Conservation (phyloP, 176 grass and related monocot genomes). For the Pontederia paniculata region DNA sequence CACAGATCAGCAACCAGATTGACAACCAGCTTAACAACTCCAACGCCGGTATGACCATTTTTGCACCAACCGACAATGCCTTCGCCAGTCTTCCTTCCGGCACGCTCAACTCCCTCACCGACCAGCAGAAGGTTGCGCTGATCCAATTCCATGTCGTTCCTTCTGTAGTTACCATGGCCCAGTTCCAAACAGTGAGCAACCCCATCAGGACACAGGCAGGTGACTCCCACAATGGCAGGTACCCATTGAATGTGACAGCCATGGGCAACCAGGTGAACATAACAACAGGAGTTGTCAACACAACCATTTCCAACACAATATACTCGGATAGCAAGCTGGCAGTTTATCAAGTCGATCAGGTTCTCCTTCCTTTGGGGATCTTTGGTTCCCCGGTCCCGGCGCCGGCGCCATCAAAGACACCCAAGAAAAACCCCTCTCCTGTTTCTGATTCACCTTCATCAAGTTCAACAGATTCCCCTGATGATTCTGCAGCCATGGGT, state of each 20-base stretch:
- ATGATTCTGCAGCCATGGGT: conserved; percentile 27
- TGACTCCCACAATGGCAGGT: conserved; percentile 39
- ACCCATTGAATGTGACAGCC: conserved; percentile 68
- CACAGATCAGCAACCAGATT: conserved; percentile 61
- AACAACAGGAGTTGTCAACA: conserved; percentile 72
- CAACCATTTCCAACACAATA: conserved; percentile 55
- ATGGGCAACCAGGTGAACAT: conserved; percentile 56
- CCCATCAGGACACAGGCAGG: conserved; percentile 86
- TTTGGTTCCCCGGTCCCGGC: conserved; percentile 43
- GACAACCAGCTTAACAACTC: conserved; percentile 87
- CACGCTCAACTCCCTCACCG: conserved; percentile 75
- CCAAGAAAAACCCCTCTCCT: conserved; percentile 50
- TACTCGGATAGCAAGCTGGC: conserved; percentile 46
- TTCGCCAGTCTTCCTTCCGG: conserved; percentile 67
- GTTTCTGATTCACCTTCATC: conserved; percentile 19
- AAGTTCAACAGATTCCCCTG: conserved; percentile 27
- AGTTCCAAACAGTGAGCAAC: conserved; percentile 92
- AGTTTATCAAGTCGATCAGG: conserved; percentile 68
- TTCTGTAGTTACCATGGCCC: conserved; percentile 33
- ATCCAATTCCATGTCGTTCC: conserved; percentile 83
- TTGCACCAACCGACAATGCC: conserved; percentile 86
- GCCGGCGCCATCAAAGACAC: conserved; percentile 29
- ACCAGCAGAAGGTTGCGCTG: conserved; percentile 67
- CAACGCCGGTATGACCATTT: conserved; percentile 62
- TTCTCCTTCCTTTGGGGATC: conserved; percentile 53